These are phyloP conservation scores for Pseudogymnoascus sp. DNA, from an alignment of 2,329 filamentous ascomycete genomes.

Conservation along the genomic window DNA sequence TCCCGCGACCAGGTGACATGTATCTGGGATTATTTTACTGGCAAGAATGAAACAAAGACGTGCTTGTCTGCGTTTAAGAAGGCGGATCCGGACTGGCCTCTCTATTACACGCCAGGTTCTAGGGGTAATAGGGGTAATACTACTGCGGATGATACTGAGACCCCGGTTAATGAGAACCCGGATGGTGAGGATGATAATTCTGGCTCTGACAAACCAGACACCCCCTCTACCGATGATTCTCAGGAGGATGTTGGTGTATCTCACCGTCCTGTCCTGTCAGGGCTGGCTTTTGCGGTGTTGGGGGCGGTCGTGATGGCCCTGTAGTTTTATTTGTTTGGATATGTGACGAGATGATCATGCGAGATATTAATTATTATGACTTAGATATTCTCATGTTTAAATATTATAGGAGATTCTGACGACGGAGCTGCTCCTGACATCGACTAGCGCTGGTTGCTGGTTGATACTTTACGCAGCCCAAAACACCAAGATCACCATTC, in stretches of 20 bases:
- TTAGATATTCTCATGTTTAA: no score
- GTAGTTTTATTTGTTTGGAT: background rate
- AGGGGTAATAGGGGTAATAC: background rate
- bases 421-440: no score
- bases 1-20: background rate
- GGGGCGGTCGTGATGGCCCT: background rate
- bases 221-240: background rate
- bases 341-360: no score
- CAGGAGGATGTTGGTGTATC: background rate
- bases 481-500: no score
- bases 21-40: background rate
- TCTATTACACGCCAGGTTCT: background rate
- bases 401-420: no score
- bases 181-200: background rate
- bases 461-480: no score
- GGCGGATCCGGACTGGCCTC: background rate
- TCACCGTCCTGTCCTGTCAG: background rate
- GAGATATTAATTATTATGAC: no score
- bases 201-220: background rate
- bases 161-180: no score
- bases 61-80: background rate
- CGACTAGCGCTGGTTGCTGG: no score
- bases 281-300: background rate
- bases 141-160: no score
- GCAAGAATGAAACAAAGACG: background rate